Conservation (phyloP, 2,329 filamentous ascomycete species). For the Aspergillus udagawae region DNA sequence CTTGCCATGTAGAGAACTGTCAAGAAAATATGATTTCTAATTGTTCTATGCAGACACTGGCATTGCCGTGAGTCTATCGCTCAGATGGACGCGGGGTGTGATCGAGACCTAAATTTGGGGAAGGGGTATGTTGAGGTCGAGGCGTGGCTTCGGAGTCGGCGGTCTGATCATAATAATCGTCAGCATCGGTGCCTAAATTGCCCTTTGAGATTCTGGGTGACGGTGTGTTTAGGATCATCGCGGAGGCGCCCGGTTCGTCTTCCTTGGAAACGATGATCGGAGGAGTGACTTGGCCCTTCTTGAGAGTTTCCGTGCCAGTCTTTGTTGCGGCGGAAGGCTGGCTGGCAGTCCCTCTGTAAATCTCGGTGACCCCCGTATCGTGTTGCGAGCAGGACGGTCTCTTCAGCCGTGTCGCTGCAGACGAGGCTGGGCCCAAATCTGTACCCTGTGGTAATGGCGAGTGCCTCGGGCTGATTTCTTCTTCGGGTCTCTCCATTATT, state of each 20-base stretch:
- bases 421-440: constrained; percentile 5
- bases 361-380: constrained; percentile 1
- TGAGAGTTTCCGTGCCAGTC: constrained; percentile 9
- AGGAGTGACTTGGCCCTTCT: constrained; percentile 29
- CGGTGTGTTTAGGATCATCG: constrained; percentile 14
- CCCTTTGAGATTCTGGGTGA: constrained; percentile 19
- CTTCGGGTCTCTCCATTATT: constrained; percentile 25
- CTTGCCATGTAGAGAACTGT: not conserved
- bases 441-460: constrained; percentile 15
- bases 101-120: constrained; percentile 22
- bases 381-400: constrained; percentile 9
- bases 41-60: constrained; percentile 5
- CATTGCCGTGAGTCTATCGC: constrained; percentile 15
- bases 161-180: constrained; percentile 14
- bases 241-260: not conserved
- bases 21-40: constrained; percentile 12
- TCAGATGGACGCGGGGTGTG: constrained; percentile 24
- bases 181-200: constrained; percentile 16
- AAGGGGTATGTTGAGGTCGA: constrained; percentile 28
- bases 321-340: constrained; percentile 1
- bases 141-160: constrained; percentile 32
- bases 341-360: constrained; percentile 15
- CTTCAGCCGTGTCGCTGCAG: constrained; percentile 5
- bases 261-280: constrained; percentile 18
- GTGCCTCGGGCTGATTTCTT: constrained; percentile 22